Conservation (phyloP, 305 asterid genomes). For the Ajuga reptans region DNA sequence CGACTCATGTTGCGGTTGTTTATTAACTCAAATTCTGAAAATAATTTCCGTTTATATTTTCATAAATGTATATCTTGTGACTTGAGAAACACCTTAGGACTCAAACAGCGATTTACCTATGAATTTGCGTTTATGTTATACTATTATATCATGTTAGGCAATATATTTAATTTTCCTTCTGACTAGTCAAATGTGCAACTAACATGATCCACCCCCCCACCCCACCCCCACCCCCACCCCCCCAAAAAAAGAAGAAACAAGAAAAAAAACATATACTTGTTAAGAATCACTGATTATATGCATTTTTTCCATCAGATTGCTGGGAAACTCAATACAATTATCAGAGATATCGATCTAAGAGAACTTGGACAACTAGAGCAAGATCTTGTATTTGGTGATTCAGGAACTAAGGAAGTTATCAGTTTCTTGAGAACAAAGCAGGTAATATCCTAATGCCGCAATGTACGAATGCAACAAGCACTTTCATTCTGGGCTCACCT, state of each 20-base stretch:
- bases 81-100: not conserved
- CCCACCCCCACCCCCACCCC: not conserved
- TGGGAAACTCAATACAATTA: constrained; percentile 65
- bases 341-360: constrained; percentile 59
- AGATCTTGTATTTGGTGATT: constrained; percentile 97
- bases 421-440: constrained; percentile 52
- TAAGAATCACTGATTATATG: constrained; percentile 12
- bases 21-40: constrained; percentile 19
- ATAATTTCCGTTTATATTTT: constrained; percentile 17
- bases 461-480: not conserved
- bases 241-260: not conserved
- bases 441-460: constrained; percentile 35
- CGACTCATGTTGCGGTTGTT: constrained; percentile 84
- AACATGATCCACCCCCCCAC: not conserved
- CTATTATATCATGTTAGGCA: not conserved
- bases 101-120: not conserved
- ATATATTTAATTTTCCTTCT: not conserved
- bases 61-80: constrained; percentile 4
- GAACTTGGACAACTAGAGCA: constrained; percentile 98
- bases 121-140: constrained; percentile 11
- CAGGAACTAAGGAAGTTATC: constrained; percentile 92
- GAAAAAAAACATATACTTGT: not conserved
- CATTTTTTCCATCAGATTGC: constrained; percentile 61
- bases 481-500: constrained; percentile 12
- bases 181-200: constrained; percentile 2